Conservation (phyloP, 164 flowering plant genomes). For the Chimonanthus praecox region DNA sequence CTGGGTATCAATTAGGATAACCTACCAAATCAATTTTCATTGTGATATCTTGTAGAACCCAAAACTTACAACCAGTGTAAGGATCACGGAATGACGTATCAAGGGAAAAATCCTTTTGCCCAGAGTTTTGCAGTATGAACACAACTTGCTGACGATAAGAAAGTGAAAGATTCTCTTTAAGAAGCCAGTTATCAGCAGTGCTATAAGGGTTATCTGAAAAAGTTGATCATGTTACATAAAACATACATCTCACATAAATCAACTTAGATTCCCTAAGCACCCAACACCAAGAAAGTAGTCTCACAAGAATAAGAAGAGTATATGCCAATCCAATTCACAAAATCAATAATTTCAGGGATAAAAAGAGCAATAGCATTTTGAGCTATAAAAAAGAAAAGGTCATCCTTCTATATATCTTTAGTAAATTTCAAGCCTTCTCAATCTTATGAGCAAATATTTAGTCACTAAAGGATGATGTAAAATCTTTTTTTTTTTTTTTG, state of each 20-base stretch:
- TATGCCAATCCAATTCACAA: too few species aligned
- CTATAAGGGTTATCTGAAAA: conserved; percentile 77
- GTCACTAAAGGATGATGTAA: too few species aligned
- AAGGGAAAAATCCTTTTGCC: conserved; percentile 54
- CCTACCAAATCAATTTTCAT: not conserved
- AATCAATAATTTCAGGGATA: too few species aligned
- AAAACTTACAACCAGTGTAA: conserved; percentile 78
- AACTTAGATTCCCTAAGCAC: not conserved
- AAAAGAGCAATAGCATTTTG: too few species aligned
- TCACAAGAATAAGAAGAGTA: not conserved
- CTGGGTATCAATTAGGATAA: not conserved
- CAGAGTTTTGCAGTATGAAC: conserved; percentile 85
- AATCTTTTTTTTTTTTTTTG: too few species aligned
- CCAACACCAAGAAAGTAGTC: not conserved
- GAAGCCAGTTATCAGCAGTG: conserved; percentile 97
- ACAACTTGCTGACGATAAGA: conserved; percentile 90
- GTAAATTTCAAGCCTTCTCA: too few species aligned
- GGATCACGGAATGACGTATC: conserved; percentile 88
- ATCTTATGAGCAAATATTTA: too few species aligned
- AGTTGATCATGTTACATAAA: conserved; percentile 6
- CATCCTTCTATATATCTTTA: too few species aligned
- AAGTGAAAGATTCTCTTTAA: conserved; percentile 84
- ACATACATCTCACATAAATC: not conserved
- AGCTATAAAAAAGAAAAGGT: too few species aligned
- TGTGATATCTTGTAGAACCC: not conserved